Conservation (phyloP, 192 early-diverging fungal species). For the Gamsiella multidivaricata region DNA sequence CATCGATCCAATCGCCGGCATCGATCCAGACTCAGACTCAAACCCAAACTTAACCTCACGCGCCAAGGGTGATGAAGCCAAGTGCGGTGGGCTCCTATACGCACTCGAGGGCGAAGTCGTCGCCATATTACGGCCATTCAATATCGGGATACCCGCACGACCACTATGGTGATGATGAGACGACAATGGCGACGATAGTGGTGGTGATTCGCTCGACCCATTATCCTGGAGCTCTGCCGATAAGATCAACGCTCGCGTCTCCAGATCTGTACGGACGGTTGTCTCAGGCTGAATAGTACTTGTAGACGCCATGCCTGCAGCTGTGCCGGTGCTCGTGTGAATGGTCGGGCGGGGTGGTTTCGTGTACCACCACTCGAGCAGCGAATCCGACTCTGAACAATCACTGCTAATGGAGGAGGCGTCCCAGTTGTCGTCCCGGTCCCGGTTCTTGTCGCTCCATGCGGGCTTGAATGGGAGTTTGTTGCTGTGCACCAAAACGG, state of each 20-base stretch:
- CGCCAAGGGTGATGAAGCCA: conserved; percentile 32
- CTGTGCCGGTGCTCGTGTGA: conserved; percentile 7
- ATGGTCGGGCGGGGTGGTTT: conserved; percentile 28
- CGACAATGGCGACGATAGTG: neutral
- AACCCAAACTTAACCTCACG: conserved; percentile 35
- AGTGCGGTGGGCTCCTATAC: conserved; percentile 27
- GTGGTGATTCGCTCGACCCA: neutral
- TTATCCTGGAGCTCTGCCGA: conserved; percentile 6
- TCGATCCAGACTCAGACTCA: neutral
- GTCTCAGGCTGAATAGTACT: conserved; percentile 30
- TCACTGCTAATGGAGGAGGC: conserved; percentile 33
- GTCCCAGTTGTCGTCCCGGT: conserved; percentile 49
- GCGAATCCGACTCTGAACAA: conserved; percentile 35
- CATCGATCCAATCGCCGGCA: neutral
- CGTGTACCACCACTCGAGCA: conserved; percentile 46
- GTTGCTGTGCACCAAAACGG: conserved; percentile 17
- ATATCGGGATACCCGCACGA: too few relatives aligned
- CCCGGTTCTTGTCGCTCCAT: conserved; percentile 29
- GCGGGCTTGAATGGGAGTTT: conserved; percentile 29
- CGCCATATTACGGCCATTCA: too few relatives aligned
- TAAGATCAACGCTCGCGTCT: conserved; percentile 6
- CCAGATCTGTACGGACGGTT: conserved; percentile 1
- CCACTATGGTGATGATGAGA: too few relatives aligned
- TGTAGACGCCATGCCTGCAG: conserved; percentile 3
- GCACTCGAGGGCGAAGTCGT: neutral